Base-by-base conservation (phyloP, 169 alveolate species). In the Babesia caballi region DNA sequence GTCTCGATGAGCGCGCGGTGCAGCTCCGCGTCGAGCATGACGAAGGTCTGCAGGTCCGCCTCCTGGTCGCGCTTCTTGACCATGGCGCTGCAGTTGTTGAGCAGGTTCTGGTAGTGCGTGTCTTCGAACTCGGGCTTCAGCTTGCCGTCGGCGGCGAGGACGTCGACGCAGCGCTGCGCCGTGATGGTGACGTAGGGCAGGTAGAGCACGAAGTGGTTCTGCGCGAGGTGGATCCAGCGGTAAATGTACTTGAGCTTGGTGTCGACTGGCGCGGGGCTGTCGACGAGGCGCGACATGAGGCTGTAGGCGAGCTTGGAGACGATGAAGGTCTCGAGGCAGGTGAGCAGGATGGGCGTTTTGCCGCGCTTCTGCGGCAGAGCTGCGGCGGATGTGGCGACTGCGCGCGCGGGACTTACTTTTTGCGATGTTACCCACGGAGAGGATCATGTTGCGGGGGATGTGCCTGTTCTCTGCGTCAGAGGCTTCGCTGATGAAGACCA, bases 11-110 rank as follows among this genome's bases (percentile, higher is more conserved):
- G 52, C 0, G 41, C 56, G 30, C 72, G 19, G 25, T 81, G 83
- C 23, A 63, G 51, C 52, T 81, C 88, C 21, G 88, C 27, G 50
- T 81, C 88, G n/a, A 81, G 40, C 88, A 81, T 81, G 17, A 72
- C 66, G 57, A 66, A 71, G 35, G 84, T 66, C 35, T 81, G 84
- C 23, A 81, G 54, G n/a, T 51, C 66, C 9, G 60, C 50, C 33
- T 69, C 83, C 3, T 51, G 38, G 42, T 72, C 42, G 23, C 84
- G 33, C 38, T 71, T 72, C 40, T 71, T 40, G 1, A 49, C 51
- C 83, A 81, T 63, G 40, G 59, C 41, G 11, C 60, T 72, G 30
- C 81, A 69, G 44, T 52, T 66, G 17, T 28, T 54, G 40, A 61
- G 49, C 27, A 81, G 66, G 23, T 28, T 65, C 28, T 71, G 46